Evolutionary conservation across 441 rosid genomes (phyloP), one percentile per base, ranked within the genome.

Genomic region (Aleurites moluccanus): DNA sequence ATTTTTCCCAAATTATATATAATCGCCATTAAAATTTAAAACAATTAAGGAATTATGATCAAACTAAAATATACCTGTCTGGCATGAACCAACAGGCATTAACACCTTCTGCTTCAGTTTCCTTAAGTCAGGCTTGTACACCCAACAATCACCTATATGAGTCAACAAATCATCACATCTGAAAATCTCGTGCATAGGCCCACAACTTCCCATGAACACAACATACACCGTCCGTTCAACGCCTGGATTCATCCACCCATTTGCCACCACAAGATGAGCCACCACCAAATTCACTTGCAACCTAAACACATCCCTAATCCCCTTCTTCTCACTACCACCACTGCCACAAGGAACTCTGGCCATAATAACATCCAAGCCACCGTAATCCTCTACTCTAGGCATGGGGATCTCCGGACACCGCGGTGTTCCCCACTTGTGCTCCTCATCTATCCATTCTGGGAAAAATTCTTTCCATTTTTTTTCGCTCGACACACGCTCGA

Each of bases 61-160:
- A 38, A 78, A 73, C 76, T 28, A 69, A 50, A 69, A 64, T 71
- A 74, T 25, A 92, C 97, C 92, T 66, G 81, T 72, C 68, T 84
- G 90, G 88, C 97, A 94, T 67, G 98, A 79, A 14, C 98, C 97
- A 68, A 75, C 77, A 20, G 98, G 97, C 95, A 92, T 88, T 25
- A 80, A 61, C 42, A 87, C 81, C 79, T 86, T 88, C 27, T 88
- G 91, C 64, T 84, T 81, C 70, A 94, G 49, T 67, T 85, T 86
- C 64, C 21, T 74, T 14, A 80, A 35, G 8, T 89, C 88, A 27
- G 96, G 93, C 70, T 77, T 82, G 59, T 92, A 92, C 57, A 90
- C 84, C 97, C 91, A 79, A 64, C 87, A 84, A 11, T 87, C 85
- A 7, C 84, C 90, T n/a, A 68, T 85, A 67, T 61, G 87, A 73